Evolutionary conservation across 1,284 basidiomycete genomes (phyloP), one percentile per base, ranked within the genome.

Genomic region (Austroboletus novae-zelandiae): DNA sequence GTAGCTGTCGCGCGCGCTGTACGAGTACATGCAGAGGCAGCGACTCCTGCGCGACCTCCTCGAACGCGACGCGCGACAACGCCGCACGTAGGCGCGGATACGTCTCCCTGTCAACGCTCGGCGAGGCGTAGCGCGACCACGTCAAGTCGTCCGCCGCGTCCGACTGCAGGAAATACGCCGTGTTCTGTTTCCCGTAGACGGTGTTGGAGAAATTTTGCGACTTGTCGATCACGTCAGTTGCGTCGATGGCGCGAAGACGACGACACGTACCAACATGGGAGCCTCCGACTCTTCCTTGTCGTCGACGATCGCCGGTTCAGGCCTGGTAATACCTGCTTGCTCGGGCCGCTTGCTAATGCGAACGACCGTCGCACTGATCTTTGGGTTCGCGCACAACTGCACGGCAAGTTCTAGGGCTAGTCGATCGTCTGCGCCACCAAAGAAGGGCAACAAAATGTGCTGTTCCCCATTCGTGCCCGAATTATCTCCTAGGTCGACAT

Each of bases 361-460:
- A 2, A 86, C 59, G 11, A 86, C 72, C 0, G 90, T 93, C 0
- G 91, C 94, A 3, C 74, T 81, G 1, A 91, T 76, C 48, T 72
- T 73, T 4, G 79, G 70, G 62, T 89, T 87, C 48, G 71, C 62
- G 64, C 91, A 94, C 39, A 97, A 71, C 66, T 95, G 93, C 35
- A 89, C 80, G 10, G 92, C 85, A 57, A 97, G 82, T 37, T 85
- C 77, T 35, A 98, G 74, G 0, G 93, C 94, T 11, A 92, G 78
- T 1, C 96, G 82, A 66, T 98, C 95, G 66, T 99, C 96, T 0
- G 92, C 86, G 0, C 96, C 96, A 42, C 95, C 95, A 67, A 95
- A 91, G 80, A 98, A 98, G 1, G 91, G 89, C 31, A 96, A 69
- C 67, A 96, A 84, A 30, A 98, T 64, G 63, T 95, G 93, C 55